These are phyloP conservation scores for Wallacemonas sp. DNA, from an alignment of 208 protist genomes.

Conservation along the genomic window DNA sequence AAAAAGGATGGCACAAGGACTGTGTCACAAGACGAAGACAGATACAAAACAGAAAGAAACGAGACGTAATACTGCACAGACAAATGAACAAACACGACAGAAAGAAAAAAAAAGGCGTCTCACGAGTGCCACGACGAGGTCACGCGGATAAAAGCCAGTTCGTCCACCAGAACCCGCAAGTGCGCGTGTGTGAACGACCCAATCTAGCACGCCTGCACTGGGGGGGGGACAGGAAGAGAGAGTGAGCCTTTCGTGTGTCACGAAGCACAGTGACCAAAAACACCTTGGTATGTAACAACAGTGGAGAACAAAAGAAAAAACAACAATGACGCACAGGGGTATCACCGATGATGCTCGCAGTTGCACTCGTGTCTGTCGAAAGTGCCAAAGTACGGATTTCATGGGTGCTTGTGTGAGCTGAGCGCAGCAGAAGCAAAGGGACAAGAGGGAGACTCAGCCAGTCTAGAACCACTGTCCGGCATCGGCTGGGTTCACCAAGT, in stretches of 20 bases:
- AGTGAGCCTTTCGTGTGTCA: too few relatives aligned
- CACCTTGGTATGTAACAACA: background rate
- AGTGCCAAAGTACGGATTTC: too few relatives aligned
- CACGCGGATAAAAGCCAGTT: too few relatives aligned
- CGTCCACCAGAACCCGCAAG: too few relatives aligned
- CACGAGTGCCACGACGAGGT: too few relatives aligned
- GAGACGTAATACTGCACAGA: background rate
- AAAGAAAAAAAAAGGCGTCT: slow-evolving; percentile 1
- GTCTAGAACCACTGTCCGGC: slow-evolving; percentile 73
- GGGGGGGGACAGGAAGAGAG: too few relatives aligned
- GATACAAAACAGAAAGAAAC: slow-evolving; percentile 6
- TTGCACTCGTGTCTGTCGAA: background rate
- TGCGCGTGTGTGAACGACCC: too few relatives aligned
- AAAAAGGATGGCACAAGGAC: background rate
- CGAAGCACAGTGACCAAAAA: too few relatives aligned
- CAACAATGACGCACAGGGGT: background rate
- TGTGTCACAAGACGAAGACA: too few relatives aligned
- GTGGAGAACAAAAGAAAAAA: background rate
- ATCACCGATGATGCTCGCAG: background rate
- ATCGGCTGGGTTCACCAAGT: slow-evolving; percentile 43
- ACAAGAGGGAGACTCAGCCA: background rate
- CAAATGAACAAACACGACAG: background rate
- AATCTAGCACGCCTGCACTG: too few relatives aligned
- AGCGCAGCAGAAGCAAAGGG: background rate
- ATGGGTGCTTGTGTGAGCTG: too few relatives aligned